Evolutionary conservation across 495 filamentous ascomycete species (phyloP).

Genomic region (Lophiotrema nucula): DNA sequence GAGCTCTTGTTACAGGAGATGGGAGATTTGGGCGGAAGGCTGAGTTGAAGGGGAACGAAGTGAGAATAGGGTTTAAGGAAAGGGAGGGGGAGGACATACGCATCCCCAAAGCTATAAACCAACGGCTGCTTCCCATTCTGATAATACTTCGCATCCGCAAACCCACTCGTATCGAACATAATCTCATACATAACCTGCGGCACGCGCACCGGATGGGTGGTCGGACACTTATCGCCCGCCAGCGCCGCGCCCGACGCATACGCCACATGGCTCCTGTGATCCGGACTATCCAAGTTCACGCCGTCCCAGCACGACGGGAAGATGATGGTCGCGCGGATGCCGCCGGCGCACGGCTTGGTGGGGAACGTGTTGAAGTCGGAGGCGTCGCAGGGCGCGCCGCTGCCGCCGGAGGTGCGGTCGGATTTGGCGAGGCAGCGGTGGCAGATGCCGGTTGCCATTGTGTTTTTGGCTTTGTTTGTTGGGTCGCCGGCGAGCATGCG

Average conservation of each 20-base stretch:
- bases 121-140: slow-evolving; percentile 47
- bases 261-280: slow-evolving; percentile 51
- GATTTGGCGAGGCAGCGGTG: slow-evolving; percentile 46
- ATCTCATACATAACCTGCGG: slow-evolving; percentile 55
- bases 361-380: slow-evolving; percentile 50
- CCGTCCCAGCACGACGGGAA: slow-evolving; percentile 57
- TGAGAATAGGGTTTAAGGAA: no score
- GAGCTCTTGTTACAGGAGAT: no score
- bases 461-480: slow-evolving; percentile 27
- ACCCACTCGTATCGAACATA: slow-evolving; percentile 49
- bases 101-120: slow-evolving; percentile 52
- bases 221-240: slow-evolving; percentile 44
- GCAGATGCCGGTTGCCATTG: slow-evolving; percentile 39
- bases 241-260: slow-evolving; percentile 40
- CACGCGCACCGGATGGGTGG: slow-evolving; percentile 48
- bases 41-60: no score
- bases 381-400: slow-evolving; percentile 51
- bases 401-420: slow-evolving; percentile 40
- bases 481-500: slow-evolving; percentile 33
- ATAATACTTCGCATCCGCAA: slow-evolving; percentile 45
- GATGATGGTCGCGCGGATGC: slow-evolving; percentile 51
- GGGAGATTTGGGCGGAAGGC: no score
- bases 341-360: slow-evolving; percentile 44
- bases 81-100: slow-evolving; percentile 34
- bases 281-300: slow-evolving; percentile 52